phyloP scores from a whole-genome alignment of 2,329 filamentous ascomycete genomes.

The Bisporella sp. region DNA sequence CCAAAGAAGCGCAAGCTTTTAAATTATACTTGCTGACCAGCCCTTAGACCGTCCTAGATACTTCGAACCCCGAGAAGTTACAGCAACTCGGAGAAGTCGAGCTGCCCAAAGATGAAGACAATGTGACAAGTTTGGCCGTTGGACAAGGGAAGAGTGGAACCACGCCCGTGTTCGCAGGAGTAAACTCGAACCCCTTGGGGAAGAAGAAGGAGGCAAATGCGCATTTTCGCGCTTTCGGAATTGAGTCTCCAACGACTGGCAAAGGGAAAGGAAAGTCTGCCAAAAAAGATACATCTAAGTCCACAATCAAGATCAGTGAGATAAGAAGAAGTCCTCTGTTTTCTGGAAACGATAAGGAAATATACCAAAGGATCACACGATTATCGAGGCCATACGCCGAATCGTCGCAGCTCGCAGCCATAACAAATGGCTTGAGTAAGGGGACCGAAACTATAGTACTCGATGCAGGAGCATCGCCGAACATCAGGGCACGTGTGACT shows the following conservation, averaged over 20 bases:
- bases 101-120: constrained; percentile 80
- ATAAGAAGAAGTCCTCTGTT: constrained; percentile 47
- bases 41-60: constrained; percentile 26
- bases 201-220: constrained; percentile 72
- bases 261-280: constrained; percentile 25
- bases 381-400: constrained; percentile 43
- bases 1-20: no score
- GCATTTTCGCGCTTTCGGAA: constrained; percentile 71
- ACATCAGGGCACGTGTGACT: constrained; percentile 41
- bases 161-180: constrained; percentile 62
- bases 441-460: constrained; percentile 77
- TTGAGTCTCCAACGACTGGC: constrained; percentile 32
- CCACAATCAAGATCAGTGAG: constrained; percentile 40
- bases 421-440: constrained; percentile 70
- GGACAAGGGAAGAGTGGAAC: constrained; percentile 51
- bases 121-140: constrained; percentile 73
- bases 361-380: constrained; percentile 54
- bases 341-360: constrained; percentile 38
- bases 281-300: constrained; percentile 17
- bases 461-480: constrained; percentile 50
- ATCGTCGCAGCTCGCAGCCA: constrained; percentile 62
- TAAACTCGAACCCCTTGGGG: constrained; percentile 73
- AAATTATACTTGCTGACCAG: not conserved
- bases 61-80: constrained; percentile 34
- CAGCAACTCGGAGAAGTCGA: constrained; percentile 64